Conservation (phyloP, 306 rosid species). For the Pyrus communis region DNA sequence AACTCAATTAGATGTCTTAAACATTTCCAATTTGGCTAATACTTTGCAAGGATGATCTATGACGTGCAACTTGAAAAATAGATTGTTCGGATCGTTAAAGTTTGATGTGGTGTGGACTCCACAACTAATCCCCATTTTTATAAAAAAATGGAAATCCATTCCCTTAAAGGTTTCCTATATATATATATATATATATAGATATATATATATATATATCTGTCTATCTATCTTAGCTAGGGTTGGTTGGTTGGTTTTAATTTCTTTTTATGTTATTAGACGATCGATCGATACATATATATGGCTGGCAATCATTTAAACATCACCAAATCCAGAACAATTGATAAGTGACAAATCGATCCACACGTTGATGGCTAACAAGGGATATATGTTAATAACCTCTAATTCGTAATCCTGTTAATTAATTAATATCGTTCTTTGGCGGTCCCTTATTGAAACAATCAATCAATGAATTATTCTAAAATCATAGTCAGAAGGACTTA, state of each 20-base stretch:
- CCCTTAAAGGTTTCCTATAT: too few species aligned
- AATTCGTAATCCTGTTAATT: not conserved
- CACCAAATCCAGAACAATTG: not conserved
- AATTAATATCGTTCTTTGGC: not conserved
- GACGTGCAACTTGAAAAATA: too few species aligned
- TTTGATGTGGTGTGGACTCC: too few species aligned
- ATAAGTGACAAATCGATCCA: not conserved
- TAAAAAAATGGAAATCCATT: too few species aligned
- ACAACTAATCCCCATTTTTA: too few species aligned
- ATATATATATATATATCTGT: too few species aligned
- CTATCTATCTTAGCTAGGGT: not conserved
- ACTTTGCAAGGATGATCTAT: too few species aligned
- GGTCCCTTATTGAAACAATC: not conserved
- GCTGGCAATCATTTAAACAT: not conserved
- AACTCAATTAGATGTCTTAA: too few species aligned
- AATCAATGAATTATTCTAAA: conserved; percentile 2
- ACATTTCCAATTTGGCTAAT: too few species aligned
- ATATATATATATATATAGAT: too few species aligned
- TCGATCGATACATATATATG: not conserved
- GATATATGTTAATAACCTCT: not conserved
- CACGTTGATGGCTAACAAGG: not conserved
- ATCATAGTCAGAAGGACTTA: conserved; percentile 8
- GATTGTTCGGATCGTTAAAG: too few species aligned
- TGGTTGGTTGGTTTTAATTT: not conserved
- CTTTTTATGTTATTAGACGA: not conserved